phyloP scores from a whole-genome alignment of 1,139 yeast species.

The Sugiyamaella paludigena region DNA sequence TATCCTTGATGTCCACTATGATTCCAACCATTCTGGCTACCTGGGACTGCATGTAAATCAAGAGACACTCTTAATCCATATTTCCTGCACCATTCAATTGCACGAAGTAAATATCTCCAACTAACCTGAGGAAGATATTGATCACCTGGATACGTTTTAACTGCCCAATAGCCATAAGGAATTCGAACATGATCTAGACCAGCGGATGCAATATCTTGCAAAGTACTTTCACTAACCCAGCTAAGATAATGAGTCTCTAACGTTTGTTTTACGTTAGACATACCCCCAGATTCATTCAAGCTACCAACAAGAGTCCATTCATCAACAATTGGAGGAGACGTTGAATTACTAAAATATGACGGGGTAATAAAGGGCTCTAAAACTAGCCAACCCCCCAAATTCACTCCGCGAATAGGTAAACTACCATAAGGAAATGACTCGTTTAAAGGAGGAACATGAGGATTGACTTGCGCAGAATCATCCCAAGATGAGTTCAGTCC shows the following conservation, averaged over 20 bases:
- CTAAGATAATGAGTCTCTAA: slow-evolving; percentile 68
- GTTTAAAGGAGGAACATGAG: slow-evolving; percentile 32
- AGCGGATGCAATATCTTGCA: slow-evolving; percentile 55
- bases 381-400: slow-evolving; percentile 90
- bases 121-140: slow-evolving; percentile 78
- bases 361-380: slow-evolving; percentile 84
- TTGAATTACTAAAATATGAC: slow-evolving; percentile 55
- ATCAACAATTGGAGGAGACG: slow-evolving; percentile 33
- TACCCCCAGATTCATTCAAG: slow-evolving; percentile 49
- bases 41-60: slow-evolving; percentile 89
- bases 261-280: slow-evolving; percentile 36
- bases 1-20: slow-evolving; percentile 78
- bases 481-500: slow-evolving; percentile 38
- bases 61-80: slow-evolving; percentile 73
- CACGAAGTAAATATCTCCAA: slow-evolving; percentile 64
- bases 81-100: slow-evolving; percentile 68
- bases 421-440: slow-evolving; percentile 45
- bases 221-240: slow-evolving; percentile 72
- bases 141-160: slow-evolving; percentile 56
- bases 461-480: slow-evolving; percentile 32
- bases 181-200: slow-evolving; percentile 85
- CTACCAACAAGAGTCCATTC: slow-evolving; percentile 43
- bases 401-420: slow-evolving; percentile 67
- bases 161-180: slow-evolving; percentile 95
- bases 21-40: slow-evolving; percentile 91